These are phyloP conservation scores for Starmerella riodocensis DNA, from an alignment of 805 yeast genomes.

Conservation along the genomic window DNA sequence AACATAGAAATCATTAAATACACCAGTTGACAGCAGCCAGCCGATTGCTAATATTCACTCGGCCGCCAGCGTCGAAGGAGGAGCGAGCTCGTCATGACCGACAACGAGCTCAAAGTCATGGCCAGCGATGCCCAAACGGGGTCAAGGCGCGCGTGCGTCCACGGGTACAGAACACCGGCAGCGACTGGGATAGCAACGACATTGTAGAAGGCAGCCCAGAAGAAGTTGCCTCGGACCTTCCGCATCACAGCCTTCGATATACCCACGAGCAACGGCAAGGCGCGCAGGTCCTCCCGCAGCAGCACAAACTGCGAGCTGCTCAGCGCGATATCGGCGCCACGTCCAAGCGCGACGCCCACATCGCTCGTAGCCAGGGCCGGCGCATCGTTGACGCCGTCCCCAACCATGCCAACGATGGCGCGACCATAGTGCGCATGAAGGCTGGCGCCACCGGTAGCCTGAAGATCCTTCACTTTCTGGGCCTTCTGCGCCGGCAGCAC, in stretches of 20 bases:
- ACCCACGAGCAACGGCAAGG: conserved; percentile 46
- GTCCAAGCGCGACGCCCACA: conserved; percentile 63
- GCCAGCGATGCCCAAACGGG: conserved; percentile 86
- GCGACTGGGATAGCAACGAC: conserved; percentile 81
- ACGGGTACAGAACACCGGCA: conserved; percentile 78
- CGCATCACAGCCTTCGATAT: conserved; percentile 57
- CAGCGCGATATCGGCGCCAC: conserved; percentile 65
- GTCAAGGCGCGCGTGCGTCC: conserved; percentile 54
- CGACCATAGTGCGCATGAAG: conserved; percentile 17
- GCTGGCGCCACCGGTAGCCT: conserved; percentile 29
- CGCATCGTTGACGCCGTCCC: conserved; percentile 76
- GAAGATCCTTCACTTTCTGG: conserved; percentile 42
- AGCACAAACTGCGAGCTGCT: conserved; percentile 64
- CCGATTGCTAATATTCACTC: too few relatives aligned
- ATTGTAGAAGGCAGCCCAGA: conserved; percentile 81
- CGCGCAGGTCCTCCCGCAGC: conserved; percentile 36
- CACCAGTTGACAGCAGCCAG: too few relatives aligned
- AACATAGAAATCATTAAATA: too few relatives aligned
- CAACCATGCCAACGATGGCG: conserved; percentile 58
- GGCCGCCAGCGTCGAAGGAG: conserved; percentile 42
- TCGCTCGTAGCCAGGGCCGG: conserved; percentile 66
- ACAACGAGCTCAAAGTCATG: conserved; percentile 85
- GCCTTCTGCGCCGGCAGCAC: conserved; percentile 67
- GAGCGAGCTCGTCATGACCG: conserved; percentile 74
- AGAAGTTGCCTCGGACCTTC: conserved; percentile 65